Conservation (phyloP, 2,329 filamentous ascomycete species). For the Diaporthe nobilis region DNA sequence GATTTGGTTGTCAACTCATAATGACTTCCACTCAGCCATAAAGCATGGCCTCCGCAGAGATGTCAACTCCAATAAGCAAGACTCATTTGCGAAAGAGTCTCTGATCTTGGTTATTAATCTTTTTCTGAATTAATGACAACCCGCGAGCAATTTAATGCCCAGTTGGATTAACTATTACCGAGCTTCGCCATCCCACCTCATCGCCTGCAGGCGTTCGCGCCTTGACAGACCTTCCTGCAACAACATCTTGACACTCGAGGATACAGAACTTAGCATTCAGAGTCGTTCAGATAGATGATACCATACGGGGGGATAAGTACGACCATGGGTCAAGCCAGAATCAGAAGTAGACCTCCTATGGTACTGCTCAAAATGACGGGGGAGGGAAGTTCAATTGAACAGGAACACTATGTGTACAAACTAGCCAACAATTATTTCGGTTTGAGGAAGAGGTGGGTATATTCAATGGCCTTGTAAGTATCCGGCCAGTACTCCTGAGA, state of each 20-base stretch:
- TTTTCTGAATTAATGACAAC: too few relatives aligned
- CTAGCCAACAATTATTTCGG: background rate
- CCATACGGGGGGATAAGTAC: background rate
- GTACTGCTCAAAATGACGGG: too few relatives aligned
- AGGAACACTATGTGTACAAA: background rate
- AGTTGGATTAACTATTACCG: too few relatives aligned
- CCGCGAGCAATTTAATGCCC: background rate
- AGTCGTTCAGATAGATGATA: background rate
- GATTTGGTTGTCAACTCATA: background rate
- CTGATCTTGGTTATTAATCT: background rate
- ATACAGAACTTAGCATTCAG: background rate
- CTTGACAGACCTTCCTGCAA: background rate
- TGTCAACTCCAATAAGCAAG: background rate
- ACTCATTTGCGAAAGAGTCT: accelerated
- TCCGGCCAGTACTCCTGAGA: background rate
- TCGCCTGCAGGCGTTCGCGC: background rate
- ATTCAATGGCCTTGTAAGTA: too few relatives aligned
- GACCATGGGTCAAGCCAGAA: background rate
- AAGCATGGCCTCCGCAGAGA: background rate
- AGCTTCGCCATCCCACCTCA: too few relatives aligned
- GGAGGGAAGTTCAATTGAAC: too few relatives aligned
- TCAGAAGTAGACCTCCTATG: too few relatives aligned
- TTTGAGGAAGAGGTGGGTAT: background rate
- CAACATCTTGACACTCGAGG: too few relatives aligned
- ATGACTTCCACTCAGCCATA: background rate